Base-by-base conservation (phyloP, 2,329 filamentous ascomycete species). In the Aspergillus chevalieri region DNA sequence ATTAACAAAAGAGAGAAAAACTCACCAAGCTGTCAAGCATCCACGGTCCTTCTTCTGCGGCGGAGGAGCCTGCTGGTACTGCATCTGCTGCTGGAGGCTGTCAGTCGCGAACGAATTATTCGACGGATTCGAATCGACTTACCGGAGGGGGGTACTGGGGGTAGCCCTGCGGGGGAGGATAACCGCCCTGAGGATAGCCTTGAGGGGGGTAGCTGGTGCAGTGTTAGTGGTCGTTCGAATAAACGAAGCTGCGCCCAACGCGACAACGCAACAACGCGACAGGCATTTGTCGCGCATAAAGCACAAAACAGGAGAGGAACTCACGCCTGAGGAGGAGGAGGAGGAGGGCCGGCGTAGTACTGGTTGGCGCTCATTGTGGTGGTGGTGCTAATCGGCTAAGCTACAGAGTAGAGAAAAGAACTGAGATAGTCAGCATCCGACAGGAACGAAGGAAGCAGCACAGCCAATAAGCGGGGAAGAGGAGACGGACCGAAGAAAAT, bases 11-110 rank as follows among this genome's bases (percentile, higher is more conserved):
- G 6, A 34, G 21, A 14, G 26, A 14, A 17, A n/a, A 34, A 56
- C 69, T 65, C 65, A 78, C 75, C 75, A 81, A 12, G 75, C 69
- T 43, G 64, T 67, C 47, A 82, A 65, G 56, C 78, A 81, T 44
- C 78, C 78, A 34, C 71, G 65, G 53, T 74, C 72, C 60, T 76
- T 76, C 62, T 76, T 65, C 44, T 72, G 70, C 44, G 67, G 71
- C 30, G 74, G 74, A 19, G 69, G 71, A 3, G 65, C 72, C 57
- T 78, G 76, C 58, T 79, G 77, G 59, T 78, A 77, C 61, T 75
- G 67, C 71, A 73, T 74, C 61, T 71, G 51, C 38, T 45, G 44
- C 39, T 43, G 22, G 43, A 22, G 17, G 17, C 17, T 17, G 28
- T 19, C 46, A 42, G 28, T 43, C 22, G 21, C 22, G 14, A 38